Evolutionary conservation across 768 basidiomycete genomes (phyloP), one percentile per base, ranked within the genome.

Genomic region (Amanita pallidorosea): DNA sequence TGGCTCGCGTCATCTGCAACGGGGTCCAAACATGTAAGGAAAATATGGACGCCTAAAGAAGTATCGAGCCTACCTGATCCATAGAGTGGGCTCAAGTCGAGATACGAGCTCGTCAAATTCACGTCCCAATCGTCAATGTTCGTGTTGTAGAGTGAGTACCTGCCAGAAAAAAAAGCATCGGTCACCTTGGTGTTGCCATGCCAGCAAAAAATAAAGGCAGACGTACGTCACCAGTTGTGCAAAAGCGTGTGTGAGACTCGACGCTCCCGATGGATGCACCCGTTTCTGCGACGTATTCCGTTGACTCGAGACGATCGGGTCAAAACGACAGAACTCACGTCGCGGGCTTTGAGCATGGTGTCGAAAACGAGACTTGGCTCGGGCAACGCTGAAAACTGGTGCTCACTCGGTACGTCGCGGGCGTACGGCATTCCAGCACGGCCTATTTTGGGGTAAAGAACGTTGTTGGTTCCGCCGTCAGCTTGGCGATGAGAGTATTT

Each of bases 291-390:
- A 12, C 12, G 3, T 22, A 15, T 40, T 43, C 40, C n/a, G n/a
- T n/a, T n/a, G 52, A 29, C 27, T 41, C 35, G 8, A 18, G 61
- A 33, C 17, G 12, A 60, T 58, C 36, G 22, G 56, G 57, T 37
- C 60, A 63, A 12, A 60, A 63, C 49, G 58, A 58, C 43, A 54
- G 63, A 12, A 75, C 48, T 65, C 60, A 59, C 73, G 52, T 44
- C 63, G 57, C 52, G 68, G 47, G 61, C 59, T 62, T 70, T 59
- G 20, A 88, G 62, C 18, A 88, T 70, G 2, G 69, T 66, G 53
- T 88, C 85, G 49, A 83, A 88, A 23, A 88, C 67, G 1, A 80
- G 56, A 0, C 72, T 75, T 13, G 83, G 65, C 53, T 81, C 79
- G 12, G 81, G 81, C 2, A 80, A 70, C 8, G 70, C 62, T 37